Evolutionary conservation across 2,329 filamentous ascomycete genomes (phyloP).

Genomic region (Talaromyces sp.): DNA sequence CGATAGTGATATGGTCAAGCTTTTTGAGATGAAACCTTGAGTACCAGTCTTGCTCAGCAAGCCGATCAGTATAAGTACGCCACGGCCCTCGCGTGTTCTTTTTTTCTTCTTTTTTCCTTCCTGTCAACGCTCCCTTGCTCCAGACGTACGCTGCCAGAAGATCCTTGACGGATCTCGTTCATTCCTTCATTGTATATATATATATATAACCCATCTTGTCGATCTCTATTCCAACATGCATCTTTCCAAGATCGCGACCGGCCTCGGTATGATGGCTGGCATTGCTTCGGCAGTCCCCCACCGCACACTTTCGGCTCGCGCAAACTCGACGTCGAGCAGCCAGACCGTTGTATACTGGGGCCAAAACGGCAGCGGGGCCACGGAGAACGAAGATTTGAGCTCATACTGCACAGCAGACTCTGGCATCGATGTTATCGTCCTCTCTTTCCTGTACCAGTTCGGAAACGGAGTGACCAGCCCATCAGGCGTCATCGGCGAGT

Average conservation of each 20-base stretch:
- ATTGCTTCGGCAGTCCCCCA: neutral
- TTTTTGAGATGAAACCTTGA: neutral
- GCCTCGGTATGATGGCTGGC: neutral
- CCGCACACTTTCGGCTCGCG: neutral
- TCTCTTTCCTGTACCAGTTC: conserved; percentile 41
- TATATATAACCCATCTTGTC: neutral
- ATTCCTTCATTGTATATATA: neutral
- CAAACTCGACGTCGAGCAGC: neutral
- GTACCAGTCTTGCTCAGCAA: neutral
- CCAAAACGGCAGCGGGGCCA: neutral
- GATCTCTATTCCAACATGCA: neutral
- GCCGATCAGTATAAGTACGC: neutral
- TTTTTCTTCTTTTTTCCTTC: neutral
- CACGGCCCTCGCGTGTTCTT: neutral
- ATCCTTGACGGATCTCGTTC: neutral
- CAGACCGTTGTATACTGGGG: conserved; percentile 9
- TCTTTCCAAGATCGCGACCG: neutral
- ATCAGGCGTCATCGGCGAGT: conserved; percentile 30
- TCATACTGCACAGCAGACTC: conserved; percentile 34
- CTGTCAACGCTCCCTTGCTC: neutral
- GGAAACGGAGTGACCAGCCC: conserved; percentile 34
- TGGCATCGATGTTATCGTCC: conserved; percentile 41
- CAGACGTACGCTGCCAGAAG: neutral
- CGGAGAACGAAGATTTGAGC: conserved; percentile 4
- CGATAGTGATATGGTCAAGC: neutral